Conservation (phyloP, 1,284 basidiomycete species). For the Polyporus tsugae region DNA sequence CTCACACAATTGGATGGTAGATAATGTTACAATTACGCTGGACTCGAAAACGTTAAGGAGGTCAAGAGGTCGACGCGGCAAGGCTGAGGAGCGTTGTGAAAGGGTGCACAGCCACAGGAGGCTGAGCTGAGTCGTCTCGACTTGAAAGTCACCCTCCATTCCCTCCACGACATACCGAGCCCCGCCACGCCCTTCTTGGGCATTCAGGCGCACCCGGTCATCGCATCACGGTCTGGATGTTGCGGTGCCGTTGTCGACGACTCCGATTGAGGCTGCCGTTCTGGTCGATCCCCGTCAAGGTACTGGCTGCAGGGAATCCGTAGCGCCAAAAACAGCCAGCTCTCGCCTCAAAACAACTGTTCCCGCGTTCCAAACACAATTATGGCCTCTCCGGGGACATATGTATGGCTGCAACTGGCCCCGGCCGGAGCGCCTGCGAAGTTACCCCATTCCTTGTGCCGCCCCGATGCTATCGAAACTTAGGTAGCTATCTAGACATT, state of each 20-base stretch:
- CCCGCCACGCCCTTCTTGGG: neutral
- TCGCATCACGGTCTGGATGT: neutral
- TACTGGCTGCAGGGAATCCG: conserved; percentile 18
- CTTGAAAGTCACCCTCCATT: neutral
- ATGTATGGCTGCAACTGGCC: conserved; percentile 16
- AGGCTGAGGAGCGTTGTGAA: too few species aligned
- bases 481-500: neutral
- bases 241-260: neutral
- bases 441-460: conserved; percentile 22
- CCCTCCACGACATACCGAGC: neutral
- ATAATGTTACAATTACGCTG: neutral
- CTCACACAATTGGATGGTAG: neutral
- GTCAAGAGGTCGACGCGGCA: neutral
- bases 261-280: conserved; percentile 2
- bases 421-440: conserved; percentile 26
- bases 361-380: conserved; percentile 23
- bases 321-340: conserved; percentile 21
- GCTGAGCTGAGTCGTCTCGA: neutral
- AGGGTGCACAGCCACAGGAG: conserved; percentile 8
- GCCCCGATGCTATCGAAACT: conserved; percentile 10
- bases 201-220: neutral
- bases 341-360: conserved; percentile 22
- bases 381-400: conserved; percentile 14
- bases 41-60: neutral
- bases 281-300: conserved; percentile 16